Conservation (phyloP, 2,329 filamentous ascomycete genomes). For the Colletotrichum paranaense region DNA sequence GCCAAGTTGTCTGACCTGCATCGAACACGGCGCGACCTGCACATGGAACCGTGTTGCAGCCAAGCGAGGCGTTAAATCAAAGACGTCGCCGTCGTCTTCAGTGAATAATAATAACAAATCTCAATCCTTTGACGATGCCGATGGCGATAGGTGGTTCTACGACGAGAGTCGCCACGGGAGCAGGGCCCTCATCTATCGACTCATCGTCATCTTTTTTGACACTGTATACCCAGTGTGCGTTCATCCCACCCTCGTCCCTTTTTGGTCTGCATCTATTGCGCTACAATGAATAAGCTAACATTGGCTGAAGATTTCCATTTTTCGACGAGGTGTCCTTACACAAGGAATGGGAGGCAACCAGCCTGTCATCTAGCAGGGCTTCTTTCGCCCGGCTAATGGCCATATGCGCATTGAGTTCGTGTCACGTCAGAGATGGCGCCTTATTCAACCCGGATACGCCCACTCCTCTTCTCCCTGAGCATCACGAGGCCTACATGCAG, state of each 20-base stretch:
- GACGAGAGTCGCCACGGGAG: constrained; percentile 34
- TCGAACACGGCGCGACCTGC: constrained; percentile 36
- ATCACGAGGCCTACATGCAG: constrained; percentile 33
- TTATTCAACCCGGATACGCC: constrained; percentile 53
- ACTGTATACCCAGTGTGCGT: constrained; percentile 36
- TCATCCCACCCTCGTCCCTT: not conserved
- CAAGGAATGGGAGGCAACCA: constrained; percentile 55
- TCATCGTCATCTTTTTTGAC: constrained; percentile 36
- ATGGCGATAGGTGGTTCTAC: constrained; percentile 31
- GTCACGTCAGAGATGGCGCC: constrained; percentile 61
- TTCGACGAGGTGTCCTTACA: constrained; percentile 59
- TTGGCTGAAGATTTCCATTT: constrained; percentile 51
- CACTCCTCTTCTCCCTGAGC: constrained; percentile 2
- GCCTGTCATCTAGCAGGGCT: constrained; percentile 39
- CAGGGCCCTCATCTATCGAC: constrained; percentile 17
- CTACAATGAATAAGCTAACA: constrained; percentile 2
- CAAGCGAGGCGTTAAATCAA: constrained; percentile 37
- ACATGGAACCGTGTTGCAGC: constrained; percentile 35
- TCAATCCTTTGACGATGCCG: constrained; percentile 1
- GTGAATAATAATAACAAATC: constrained; percentile 6
- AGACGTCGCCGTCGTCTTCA: constrained; percentile 19
- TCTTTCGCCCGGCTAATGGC: constrained; percentile 64
- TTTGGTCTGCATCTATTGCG: not conserved
- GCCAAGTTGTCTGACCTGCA: constrained; percentile 33
- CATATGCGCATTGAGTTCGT: constrained; percentile 60